Percentiles rank a stretch among this genome's conserved stretches.
phyloP scores from a whole-genome alignment of 257 asterid genomes.

The Fraxinus excelsior region DNA sequence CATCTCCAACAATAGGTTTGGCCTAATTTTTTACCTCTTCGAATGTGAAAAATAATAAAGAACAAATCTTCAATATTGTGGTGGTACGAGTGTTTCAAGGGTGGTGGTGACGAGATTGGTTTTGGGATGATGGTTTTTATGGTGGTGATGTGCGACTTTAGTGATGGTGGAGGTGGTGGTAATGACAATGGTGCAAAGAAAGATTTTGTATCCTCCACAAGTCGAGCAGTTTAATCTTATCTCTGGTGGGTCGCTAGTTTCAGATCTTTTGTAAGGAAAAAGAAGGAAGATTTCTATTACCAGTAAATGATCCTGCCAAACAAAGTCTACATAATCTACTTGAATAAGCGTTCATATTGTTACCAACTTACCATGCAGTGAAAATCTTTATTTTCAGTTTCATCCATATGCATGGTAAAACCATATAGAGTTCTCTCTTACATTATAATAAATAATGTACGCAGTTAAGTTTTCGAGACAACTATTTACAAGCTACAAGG shows the following conservation, averaged over 20 bases:
- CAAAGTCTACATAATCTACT: not conserved
- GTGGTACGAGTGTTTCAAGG: too few relatives aligned
- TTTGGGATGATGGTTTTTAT: too few relatives aligned
- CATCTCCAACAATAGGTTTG: too few relatives aligned
- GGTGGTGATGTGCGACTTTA: too few relatives aligned
- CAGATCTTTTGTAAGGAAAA: not conserved
- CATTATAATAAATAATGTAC: slow-evolving; percentile 14
- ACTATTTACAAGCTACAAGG: slow-evolving; percentile 33
- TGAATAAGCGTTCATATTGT: not conserved
- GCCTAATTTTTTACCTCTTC: too few relatives aligned
- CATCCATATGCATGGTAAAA: not conserved
- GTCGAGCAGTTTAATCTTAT: not conserved
- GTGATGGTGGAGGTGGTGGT: too few relatives aligned
- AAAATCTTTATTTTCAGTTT: not conserved
- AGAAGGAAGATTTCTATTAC: not conserved
- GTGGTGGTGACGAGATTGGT: too few relatives aligned
- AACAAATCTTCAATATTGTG: too few relatives aligned
- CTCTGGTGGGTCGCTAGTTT: not conserved
- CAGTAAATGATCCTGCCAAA: not conserved
- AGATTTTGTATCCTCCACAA: not conserved
- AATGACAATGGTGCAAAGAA: too few relatives aligned
- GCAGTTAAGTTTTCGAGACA: slow-evolving; percentile 6
- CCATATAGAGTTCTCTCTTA: slow-evolving; percentile 12
- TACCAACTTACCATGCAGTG: not conserved
- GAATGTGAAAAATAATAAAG: too few relatives aligned